These are phyloP conservation scores for Aegilops tauschii DNA, from an alignment of 176 grass and related monocot genomes.

Conservation along the genomic window DNA sequence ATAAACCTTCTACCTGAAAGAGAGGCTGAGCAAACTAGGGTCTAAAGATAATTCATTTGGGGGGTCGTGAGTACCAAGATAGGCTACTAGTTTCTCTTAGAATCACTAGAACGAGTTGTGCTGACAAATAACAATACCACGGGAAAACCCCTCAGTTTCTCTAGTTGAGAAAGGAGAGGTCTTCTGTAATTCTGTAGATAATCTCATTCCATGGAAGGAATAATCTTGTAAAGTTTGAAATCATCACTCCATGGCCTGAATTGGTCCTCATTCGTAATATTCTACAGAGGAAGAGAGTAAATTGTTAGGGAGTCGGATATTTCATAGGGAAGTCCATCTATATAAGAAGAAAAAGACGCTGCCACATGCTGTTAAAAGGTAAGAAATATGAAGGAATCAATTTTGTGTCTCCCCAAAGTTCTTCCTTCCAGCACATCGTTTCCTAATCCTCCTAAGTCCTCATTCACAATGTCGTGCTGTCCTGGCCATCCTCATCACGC, in stretches of 20 bases:
- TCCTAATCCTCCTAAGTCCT: too few relatives aligned
- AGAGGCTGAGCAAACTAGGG: too few relatives aligned
- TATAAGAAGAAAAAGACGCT: not conserved
- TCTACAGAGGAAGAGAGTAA: constrained; percentile 49
- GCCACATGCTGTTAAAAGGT: not conserved
- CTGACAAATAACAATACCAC: not conserved
- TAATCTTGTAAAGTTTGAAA: constrained; percentile 23
- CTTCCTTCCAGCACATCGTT: too few relatives aligned
- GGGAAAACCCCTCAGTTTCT: not conserved
- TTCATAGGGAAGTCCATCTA: not conserved
- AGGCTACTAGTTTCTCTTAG: not conserved
- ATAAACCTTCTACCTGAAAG: not conserved
- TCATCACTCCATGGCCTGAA: constrained; percentile 59
- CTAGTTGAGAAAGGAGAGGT: not conserved
- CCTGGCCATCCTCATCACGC: too few relatives aligned
- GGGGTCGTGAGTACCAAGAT: not conserved
- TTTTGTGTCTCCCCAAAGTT: too few relatives aligned
- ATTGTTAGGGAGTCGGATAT: not conserved
- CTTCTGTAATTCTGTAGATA: not conserved
- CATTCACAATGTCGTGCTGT: too few relatives aligned
- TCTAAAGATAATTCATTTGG: not conserved
- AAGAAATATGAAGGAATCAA: not conserved
- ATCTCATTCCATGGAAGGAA: constrained; percentile 22
- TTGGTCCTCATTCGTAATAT: constrained; percentile 46
- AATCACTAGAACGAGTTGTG: not conserved